Conservation (phyloP, 305 asterid species). For the Caryopteris hybrid region DNA sequence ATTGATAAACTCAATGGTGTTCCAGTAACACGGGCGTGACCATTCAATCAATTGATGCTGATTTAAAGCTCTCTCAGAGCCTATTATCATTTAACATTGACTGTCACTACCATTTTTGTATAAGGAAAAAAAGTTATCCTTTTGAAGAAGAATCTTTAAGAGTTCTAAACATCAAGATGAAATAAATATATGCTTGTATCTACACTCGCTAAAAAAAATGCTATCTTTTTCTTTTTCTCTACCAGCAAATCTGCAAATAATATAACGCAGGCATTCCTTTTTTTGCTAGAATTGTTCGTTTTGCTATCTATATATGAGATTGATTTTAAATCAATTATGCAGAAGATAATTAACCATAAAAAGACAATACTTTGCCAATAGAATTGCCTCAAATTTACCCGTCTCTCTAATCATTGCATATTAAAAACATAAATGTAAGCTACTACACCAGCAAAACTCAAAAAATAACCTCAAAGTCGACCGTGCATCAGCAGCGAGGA, state of each 20-base stretch:
- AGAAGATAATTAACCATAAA: not conserved
- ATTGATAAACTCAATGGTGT: not conserved
- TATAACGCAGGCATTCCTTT: not conserved
- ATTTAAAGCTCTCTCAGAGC: not conserved
- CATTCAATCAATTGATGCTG: not conserved
- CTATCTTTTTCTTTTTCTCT: not conserved
- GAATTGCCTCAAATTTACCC: not conserved
- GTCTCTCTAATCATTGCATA: not conserved
- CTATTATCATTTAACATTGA: not conserved
- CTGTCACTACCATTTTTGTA: not conserved
- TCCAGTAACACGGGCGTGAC: not conserved
- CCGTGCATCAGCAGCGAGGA: conserved; percentile 98
- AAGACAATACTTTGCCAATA: not conserved
- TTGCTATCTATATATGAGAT: not conserved
- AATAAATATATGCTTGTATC: not conserved
- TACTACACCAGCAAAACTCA: conserved; percentile 10
- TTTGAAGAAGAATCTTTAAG: not conserved
- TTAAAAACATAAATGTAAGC: conserved; percentile 1
- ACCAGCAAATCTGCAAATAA: not conserved
- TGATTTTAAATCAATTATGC: not conserved
- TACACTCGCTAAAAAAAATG: not conserved
- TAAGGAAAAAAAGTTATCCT: not conserved
- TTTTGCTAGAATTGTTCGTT: not conserved
- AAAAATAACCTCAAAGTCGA: conserved; percentile 75
- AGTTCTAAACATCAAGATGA: not conserved